Conservation (phyloP, 1,284 basidiomycete species). For the Ustilago tritici region DNA sequence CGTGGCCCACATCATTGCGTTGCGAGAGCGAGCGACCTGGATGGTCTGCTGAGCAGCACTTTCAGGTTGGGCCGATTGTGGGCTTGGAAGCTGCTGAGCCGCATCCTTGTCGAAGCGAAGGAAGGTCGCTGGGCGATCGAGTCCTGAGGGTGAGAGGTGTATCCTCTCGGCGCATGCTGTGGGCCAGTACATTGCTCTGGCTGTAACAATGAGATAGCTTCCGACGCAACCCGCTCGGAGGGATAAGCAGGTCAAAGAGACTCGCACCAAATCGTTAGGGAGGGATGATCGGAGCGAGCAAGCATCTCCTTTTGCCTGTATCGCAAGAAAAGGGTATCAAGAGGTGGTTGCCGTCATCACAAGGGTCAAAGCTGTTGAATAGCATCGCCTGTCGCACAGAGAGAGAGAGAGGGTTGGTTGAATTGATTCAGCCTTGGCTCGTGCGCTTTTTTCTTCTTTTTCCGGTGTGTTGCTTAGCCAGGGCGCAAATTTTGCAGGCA, state of each 20-base stretch:
- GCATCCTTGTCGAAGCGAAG: slow-evolving; percentile 48
- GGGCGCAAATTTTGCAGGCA: neutral
- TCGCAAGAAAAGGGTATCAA: neutral
- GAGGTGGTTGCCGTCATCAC: neutral
- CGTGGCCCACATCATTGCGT: slow-evolving; percentile 58
- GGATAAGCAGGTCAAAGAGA: neutral
- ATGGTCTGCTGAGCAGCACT: slow-evolving; percentile 34
- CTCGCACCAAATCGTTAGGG: neutral
- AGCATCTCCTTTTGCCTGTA: neutral
- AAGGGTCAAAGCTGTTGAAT: neutral
- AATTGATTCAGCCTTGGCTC: neutral
- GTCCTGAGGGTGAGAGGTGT: slow-evolving; percentile 57
- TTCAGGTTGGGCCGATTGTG: neutral
- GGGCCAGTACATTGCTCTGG: slow-evolving; percentile 65
- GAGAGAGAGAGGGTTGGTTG: neutral
- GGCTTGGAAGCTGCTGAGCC: slow-evolving; percentile 31
- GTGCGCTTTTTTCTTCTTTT: slow-evolving; percentile 1
- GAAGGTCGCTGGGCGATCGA: slow-evolving; percentile 30
- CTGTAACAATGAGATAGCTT: neutral
- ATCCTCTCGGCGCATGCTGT: slow-evolving; percentile 61
- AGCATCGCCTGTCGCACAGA: neutral
- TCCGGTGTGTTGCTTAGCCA: neutral
- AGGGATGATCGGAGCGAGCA: slow-evolving; percentile 2
- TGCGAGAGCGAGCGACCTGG: slow-evolving; percentile 55
- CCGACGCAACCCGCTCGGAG: too few species aligned